phyloP scores from a whole-genome alignment of 2,329 filamentous ascomycete genomes.

The Fusarium torreyae region DNA sequence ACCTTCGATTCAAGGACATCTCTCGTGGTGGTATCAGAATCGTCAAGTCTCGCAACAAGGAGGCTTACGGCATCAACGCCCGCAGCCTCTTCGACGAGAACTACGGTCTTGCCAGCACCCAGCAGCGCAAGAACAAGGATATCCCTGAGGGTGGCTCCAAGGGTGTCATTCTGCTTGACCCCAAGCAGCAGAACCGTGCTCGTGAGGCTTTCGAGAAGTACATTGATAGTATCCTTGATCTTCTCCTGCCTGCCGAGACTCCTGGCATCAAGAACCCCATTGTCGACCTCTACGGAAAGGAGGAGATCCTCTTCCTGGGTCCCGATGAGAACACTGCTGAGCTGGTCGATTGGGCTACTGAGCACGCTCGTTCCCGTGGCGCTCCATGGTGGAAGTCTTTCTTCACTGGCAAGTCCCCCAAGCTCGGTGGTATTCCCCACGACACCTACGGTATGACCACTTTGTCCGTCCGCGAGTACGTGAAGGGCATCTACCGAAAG shows the following conservation, averaged over 20 bases:
- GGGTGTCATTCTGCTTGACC: slow-evolving; percentile 94
- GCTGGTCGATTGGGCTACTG: slow-evolving; percentile 98
- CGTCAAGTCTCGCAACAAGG: slow-evolving; percentile 96
- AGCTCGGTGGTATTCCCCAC: slow-evolving; percentile 95
- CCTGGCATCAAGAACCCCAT: slow-evolving; percentile 99
- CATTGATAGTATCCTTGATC: slow-evolving; percentile 97
- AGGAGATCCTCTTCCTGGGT: slow-evolving; percentile 98
- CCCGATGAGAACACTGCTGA: slow-evolving; percentile 99
- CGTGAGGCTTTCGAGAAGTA: slow-evolving; percentile 98
- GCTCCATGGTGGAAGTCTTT: slow-evolving; percentile 99
- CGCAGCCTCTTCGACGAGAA: slow-evolving; percentile 98
- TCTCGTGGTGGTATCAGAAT: slow-evolving; percentile 97
- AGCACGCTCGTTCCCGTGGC: slow-evolving; percentile 88
- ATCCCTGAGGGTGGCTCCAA: slow-evolving; percentile 99
- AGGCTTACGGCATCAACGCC: slow-evolving; percentile 96
- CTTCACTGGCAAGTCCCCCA: slow-evolving; percentile 98
- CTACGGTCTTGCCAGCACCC: slow-evolving; percentile 97
- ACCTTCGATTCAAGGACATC: slow-evolving; percentile 97
- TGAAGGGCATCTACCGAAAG: slow-evolving; percentile 97
- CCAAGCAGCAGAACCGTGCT: slow-evolving; percentile 93
- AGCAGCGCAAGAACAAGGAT: slow-evolving; percentile 99
- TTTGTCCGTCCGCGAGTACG: slow-evolving; percentile 94
- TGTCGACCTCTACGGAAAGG: slow-evolving; percentile 93
- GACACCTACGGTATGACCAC: slow-evolving; percentile 99
- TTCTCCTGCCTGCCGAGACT: slow-evolving; percentile 88